Evolutionary conservation across 2,329 filamentous ascomycete genomes (phyloP).

Genomic region (Cryphonectria naterciae): DNA sequence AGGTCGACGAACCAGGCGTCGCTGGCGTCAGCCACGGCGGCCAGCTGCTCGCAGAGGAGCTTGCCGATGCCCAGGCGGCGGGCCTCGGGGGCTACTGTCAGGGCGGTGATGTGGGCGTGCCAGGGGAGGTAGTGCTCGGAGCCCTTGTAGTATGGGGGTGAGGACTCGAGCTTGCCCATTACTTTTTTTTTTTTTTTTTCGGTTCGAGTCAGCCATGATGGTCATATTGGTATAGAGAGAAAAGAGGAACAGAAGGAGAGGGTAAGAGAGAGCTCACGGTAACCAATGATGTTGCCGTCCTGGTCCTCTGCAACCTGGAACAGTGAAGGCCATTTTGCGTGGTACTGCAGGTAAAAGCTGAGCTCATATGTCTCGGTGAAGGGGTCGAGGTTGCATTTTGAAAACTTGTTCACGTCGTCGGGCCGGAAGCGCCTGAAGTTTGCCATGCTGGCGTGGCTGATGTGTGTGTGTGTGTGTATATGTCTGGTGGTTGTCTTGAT

Average conservation of each 20-base stretch:
- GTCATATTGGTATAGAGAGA: neutral
- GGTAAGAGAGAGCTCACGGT: slow-evolving; percentile 65
- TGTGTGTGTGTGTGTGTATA: neutral
- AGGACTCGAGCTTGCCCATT: slow-evolving; percentile 95
- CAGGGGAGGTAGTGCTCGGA: slow-evolving; percentile 96
- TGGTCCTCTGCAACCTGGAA: slow-evolving; percentile 90
- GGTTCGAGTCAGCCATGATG: neutral
- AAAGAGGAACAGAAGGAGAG: neutral
- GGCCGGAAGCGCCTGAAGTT: slow-evolving; percentile 85
- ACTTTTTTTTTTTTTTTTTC: slow-evolving; percentile 55
- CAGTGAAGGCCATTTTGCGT: slow-evolving; percentile 92
- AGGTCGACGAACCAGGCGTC: slow-evolving; percentile 95
- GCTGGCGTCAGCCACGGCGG: slow-evolving; percentile 79
- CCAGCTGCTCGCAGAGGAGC: slow-evolving; percentile 78
- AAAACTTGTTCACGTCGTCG: slow-evolving; percentile 84
- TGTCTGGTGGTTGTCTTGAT: neutral
- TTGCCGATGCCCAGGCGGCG: slow-evolving; percentile 86
- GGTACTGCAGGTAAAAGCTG: slow-evolving; percentile 93
- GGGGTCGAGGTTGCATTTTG: slow-evolving; percentile 92
- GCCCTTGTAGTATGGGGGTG: slow-evolving; percentile 71
- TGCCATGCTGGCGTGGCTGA: slow-evolving; percentile 59
- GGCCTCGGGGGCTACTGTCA: slow-evolving; percentile 87
- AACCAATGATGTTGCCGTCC: slow-evolving; percentile 88
- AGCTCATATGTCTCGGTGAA: slow-evolving; percentile 98
- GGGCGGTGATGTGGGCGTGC: slow-evolving; percentile 96